Evolutionary conservation across 345 rosid species (phyloP), one percentile per base, ranked within the genome.

Genomic region (Pelargonium nanum): DNA sequence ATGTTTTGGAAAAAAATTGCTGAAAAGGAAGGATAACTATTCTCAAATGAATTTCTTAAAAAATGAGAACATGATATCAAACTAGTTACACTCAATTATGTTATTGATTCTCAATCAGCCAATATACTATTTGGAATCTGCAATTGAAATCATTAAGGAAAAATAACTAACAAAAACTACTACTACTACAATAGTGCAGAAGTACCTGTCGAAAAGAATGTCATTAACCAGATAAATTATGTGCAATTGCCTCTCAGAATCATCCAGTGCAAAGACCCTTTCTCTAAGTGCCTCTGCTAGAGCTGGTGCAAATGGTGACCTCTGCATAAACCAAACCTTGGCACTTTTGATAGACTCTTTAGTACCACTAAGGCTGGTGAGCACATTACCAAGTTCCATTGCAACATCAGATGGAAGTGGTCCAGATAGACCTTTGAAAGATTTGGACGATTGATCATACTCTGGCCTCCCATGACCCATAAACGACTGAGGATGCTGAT

Each of bases 271-370:
- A 68, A 86, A 81, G 24, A 88, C 75, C 80, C 97, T 83, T 62
- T 94, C 92, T 73, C 91, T 90, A 56, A 94, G 75, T 25, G 84
- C 95, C 77, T 84, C 97, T 9, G 97, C 95, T 52, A 94, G 83
- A 62, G 95, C 92, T 17, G 92, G 96, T 67, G 95, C 92, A 83
- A 94, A 94, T 25, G 92, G 82, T 74, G 92, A 80, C 69, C 97
- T 86, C 74, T 94, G 97, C 96, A 85, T 90, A 79, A 94, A 94
- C 99, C 99, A 94, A 79, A 77, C 73, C 83, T 94, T 94, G 61
- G 97, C 91, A 70, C 95, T 81, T 76, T 94, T 94, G 71, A 94
- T 94, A 7, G 99, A 90, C 68, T 94, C 99, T 80, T 94, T 94
- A 55, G 99, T 94, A 10, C 99, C 97, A 58, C 78, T 90, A 53